phyloP scores from a whole-genome alignment of 108 stramenopile species.

The Parmales sp. region DNA sequence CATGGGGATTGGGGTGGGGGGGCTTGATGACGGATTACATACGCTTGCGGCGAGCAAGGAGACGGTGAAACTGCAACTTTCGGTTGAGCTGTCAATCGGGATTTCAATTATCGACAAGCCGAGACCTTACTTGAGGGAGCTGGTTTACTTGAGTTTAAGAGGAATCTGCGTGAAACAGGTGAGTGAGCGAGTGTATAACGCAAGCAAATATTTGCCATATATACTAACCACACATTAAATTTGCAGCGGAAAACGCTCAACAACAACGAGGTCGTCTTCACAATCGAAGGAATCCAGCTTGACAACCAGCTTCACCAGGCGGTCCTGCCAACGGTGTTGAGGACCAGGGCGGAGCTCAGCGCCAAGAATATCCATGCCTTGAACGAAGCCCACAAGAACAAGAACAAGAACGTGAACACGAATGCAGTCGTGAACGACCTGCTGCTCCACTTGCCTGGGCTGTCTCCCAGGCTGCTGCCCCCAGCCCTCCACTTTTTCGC shows the following conservation, averaged over 20 bases:
- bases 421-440: neutral
- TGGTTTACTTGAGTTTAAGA: neutral
- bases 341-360: neutral
- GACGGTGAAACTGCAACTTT: neutral
- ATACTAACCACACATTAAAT: too few relatives aligned
- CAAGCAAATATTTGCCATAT: too few relatives aligned
- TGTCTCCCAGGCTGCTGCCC: neutral
- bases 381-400: too few relatives aligned
- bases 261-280: neutral
- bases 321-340: neutral
- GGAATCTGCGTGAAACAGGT: too few relatives aligned
- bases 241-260: neutral
- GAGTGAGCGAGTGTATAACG: too few relatives aligned
- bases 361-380: too few relatives aligned
- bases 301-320: slow-evolving; percentile 5
- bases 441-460: neutral
- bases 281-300: neutral
- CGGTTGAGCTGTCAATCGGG: neutral
- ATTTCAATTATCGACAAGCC: neutral
- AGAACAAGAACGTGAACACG: neutral
- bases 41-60: too few relatives aligned
- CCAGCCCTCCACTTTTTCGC: slow-evolving; percentile 9
- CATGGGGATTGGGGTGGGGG: too few relatives aligned
- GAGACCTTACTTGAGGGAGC: slow-evolving; percentile 1
- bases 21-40: too few relatives aligned